Conservation (phyloP, 2,329 filamentous ascomycete genomes). For the Fusarium chaquense region DNA sequence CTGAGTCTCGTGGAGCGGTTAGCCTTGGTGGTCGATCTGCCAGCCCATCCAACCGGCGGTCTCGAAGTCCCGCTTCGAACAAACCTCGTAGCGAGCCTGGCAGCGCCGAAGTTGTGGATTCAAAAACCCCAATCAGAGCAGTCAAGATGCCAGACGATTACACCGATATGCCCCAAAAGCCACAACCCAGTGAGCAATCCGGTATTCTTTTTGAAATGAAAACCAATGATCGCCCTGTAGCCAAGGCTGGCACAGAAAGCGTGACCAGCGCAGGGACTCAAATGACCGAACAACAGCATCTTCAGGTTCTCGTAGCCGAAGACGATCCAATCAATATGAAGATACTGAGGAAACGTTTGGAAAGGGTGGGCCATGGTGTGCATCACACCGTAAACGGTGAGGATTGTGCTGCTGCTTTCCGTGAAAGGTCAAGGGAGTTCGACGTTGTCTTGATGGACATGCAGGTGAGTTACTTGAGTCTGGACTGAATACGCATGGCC, state of each 20-base stretch:
- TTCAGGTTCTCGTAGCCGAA: slow-evolving; percentile 83
- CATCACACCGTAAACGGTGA: slow-evolving; percentile 83
- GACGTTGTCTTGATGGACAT: slow-evolving; percentile 93
- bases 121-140: slow-evolving; percentile 60
- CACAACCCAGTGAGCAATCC: slow-evolving; percentile 51
- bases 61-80: slow-evolving; percentile 24
- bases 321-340: slow-evolving; percentile 90
- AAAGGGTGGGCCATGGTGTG: slow-evolving; percentile 80
- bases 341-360: slow-evolving; percentile 82
- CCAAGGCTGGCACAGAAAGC: slow-evolving; percentile 40
- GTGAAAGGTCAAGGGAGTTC: slow-evolving; percentile 71
- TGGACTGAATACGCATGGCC: neutral
- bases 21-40: slow-evolving; percentile 24
- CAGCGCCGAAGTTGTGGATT: slow-evolving; percentile 56
- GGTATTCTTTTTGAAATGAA: slow-evolving; percentile 57
- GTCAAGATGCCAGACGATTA: slow-evolving; percentile 64
- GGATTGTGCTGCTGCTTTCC: slow-evolving; percentile 80
- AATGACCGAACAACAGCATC: slow-evolving; percentile 40
- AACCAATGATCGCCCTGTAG: slow-evolving; percentile 19
- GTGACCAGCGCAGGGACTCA: slow-evolving; percentile 41
- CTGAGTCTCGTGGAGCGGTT: slow-evolving; percentile 9
- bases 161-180: slow-evolving; percentile 48
- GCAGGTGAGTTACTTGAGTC: slow-evolving; percentile 71
- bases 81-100: slow-evolving; percentile 50
- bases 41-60: slow-evolving; percentile 22